Evolutionary conservation across 1,284 basidiomycete species (phyloP).

Genomic region (Schizophyllum commune): DNA sequence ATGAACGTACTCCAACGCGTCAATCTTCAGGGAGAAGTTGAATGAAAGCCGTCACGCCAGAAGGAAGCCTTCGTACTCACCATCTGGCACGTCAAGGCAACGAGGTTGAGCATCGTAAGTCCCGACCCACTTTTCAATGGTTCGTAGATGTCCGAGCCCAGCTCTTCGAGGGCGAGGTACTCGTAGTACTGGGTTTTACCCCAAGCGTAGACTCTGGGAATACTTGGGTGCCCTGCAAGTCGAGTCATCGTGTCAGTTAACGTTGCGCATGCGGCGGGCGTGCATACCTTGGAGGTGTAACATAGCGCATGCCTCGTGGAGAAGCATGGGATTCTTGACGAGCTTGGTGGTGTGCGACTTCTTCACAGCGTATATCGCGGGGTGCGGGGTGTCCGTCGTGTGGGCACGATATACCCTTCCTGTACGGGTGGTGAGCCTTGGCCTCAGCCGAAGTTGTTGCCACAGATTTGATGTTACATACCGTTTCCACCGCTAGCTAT

Average conservation of each 20-base stretch:
- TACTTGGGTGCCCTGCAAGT: not conserved
- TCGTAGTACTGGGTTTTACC: not conserved
- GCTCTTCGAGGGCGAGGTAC: not conserved
- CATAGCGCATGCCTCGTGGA: not conserved
- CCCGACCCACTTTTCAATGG: not conserved
- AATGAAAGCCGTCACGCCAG: too few species aligned
- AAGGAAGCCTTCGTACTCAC: too few species aligned
- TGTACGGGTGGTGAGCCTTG: not conserved
- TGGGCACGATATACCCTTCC: not conserved
- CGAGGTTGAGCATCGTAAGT: not conserved
- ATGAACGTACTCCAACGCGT: not conserved
- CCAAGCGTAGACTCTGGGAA: not conserved
- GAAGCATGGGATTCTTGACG: not conserved
- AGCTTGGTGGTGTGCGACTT: not conserved
- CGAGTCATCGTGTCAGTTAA: too few species aligned
- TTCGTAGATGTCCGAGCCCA: not conserved
- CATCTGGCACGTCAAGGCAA: not conserved
- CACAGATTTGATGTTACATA: not conserved
- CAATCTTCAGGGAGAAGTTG: too few species aligned
- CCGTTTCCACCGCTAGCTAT: not conserved
- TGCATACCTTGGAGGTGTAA: not conserved
- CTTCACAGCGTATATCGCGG: not conserved
- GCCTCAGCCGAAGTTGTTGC: too few species aligned
- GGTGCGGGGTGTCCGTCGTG: not conserved
- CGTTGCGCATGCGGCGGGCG: too few species aligned